Evolutionary conservation across 768 basidiomycete species (phyloP), one percentile per base, ranked within the genome.

Genomic region (Hydnomerulius pinastri): DNA sequence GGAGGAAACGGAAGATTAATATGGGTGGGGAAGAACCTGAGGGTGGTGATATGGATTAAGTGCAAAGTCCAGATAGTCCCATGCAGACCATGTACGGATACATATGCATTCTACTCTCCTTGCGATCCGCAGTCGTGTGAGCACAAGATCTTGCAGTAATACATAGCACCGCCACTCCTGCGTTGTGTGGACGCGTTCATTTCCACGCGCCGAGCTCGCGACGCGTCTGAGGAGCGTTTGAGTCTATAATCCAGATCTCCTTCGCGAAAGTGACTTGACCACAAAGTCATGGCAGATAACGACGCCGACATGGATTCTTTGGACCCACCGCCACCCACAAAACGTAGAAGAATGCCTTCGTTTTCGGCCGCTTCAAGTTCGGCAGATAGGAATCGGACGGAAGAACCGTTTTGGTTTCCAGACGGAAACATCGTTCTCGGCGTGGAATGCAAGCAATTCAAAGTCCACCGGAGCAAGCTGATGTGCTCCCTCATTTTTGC

Each of bases 1-100:
- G 89, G 6, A 74, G 72, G 67, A 91, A 90, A 68, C 66, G 83
- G 59, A 93, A 91, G 66, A 63, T 90, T 48, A 72, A 80, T 37
- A 59, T 91, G 55, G 81, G 75, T 15, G 69, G 69, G 30, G 75
- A 64, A 1, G 70, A 65, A 17, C 67, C 48, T 17, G 73, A 54
- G 15, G 70, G 51, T 0, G 71, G 62, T 2, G 73, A 71, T 13
- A 71, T 4, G 12, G 53, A 57, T 9, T 65, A 52, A 28, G 24
- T 13, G n/a, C n/a, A n/a, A n/a, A n/a, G n/a, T n/a, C n/a, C n/a
- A n/a, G n/a, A n/a, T n/a, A n/a, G n/a, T n/a, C n/a, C n/a, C n/a
- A n/a, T n/a, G n/a, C n/a, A n/a, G n/a, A n/a, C n/a, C n/a, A n/a
- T n/a, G n/a, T n/a, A n/a, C n/a, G n/a, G n/a, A n/a, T n/a, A n/a